A percentile compares a stretch with the other conserved stretches of the same genome.
phyloP scores from a whole-genome alignment of 257 asterid genomes.

The Echium plantagineum region DNA sequence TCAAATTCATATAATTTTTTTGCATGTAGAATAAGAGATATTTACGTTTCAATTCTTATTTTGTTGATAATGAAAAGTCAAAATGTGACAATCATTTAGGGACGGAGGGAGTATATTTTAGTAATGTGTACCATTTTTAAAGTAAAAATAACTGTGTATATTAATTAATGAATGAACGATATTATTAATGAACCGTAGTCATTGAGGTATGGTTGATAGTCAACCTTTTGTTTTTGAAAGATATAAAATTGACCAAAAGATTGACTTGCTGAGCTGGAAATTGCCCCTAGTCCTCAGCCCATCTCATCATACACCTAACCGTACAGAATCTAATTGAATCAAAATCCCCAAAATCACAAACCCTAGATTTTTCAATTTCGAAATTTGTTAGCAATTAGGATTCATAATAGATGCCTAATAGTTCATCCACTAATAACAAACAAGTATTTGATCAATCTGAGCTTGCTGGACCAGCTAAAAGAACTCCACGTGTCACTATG shows the following conservation, averaged over 20 bases:
- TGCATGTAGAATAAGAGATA: no score
- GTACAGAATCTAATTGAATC: not conserved
- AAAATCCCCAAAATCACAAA: slow-evolving; percentile 14
- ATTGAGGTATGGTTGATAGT: no score
- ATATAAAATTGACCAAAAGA: not conserved
- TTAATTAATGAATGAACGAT: no score
- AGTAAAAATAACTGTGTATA: no score
- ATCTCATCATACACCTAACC: not conserved
- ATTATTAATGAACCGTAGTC: no score
- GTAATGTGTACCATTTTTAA: no score
- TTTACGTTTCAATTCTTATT: no score
- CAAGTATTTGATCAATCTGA: slow-evolving; percentile 46
- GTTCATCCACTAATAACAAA: slow-evolving; percentile 21
- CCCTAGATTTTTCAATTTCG: slow-evolving; percentile 39
- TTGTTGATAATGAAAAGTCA: no score
- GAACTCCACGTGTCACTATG: slow-evolving; percentile 44
- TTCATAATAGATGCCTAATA: slow-evolving; percentile 36
- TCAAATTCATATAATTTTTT: no score
- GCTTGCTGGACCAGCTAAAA: slow-evolving; percentile 29
- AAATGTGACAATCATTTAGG: no score
- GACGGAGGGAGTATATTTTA: no score
- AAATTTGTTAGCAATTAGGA: slow-evolving; percentile 1
- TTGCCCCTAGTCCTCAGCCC: not conserved
- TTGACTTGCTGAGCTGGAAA: not conserved
- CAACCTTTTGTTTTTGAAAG: no score